Conservation (phyloP, 129 eudicot genomes). For the Gnaphalium uliginosum region DNA sequence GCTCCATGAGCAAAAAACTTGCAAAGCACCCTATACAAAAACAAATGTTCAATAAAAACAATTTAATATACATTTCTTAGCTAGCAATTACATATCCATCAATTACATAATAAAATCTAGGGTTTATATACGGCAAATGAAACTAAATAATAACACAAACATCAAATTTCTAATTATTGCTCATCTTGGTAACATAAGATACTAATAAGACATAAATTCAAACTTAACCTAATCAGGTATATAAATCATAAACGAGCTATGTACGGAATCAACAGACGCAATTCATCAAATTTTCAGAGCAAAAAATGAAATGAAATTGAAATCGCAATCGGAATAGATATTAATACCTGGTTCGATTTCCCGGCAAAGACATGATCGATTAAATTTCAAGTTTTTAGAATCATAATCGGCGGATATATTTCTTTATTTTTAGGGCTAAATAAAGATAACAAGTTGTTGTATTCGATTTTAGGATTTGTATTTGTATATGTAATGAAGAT, state of each 20-base stretch:
- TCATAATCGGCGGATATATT: slow-evolving; percentile 27
- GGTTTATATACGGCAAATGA: slow-evolving; percentile 19
- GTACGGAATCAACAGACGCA: slow-evolving; percentile 11
- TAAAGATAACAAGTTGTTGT: slow-evolving; percentile 25
- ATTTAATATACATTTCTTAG: neutral
- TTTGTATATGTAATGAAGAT: neutral
- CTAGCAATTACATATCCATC: slow-evolving; percentile 5
- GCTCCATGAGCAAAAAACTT: slow-evolving; percentile 91
- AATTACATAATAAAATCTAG: slow-evolving; percentile 11
- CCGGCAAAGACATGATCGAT: slow-evolving; percentile 40
- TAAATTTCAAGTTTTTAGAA: slow-evolving; percentile 24
- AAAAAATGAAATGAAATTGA: neutral
- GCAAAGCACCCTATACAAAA: slow-evolving; percentile 71
- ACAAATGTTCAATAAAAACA: neutral
- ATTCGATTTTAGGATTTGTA: slow-evolving; percentile 28
- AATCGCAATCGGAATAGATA: neutral
- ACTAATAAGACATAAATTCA: slow-evolving; percentile 12
- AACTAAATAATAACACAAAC: slow-evolving; percentile 20
- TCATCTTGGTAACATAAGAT: slow-evolving; percentile 12
- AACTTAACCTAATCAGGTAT: slow-evolving; percentile 16
- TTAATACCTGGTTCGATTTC: slow-evolving; percentile 37
- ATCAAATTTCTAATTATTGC: slow-evolving; percentile 29
- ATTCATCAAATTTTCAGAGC: slow-evolving; percentile 15
- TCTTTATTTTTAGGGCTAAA: slow-evolving; percentile 25
- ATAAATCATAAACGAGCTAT: slow-evolving; percentile 12